phyloP scores from a whole-genome alignment of 208 protist genomes.

The Histomonas meleagridis region DNA sequence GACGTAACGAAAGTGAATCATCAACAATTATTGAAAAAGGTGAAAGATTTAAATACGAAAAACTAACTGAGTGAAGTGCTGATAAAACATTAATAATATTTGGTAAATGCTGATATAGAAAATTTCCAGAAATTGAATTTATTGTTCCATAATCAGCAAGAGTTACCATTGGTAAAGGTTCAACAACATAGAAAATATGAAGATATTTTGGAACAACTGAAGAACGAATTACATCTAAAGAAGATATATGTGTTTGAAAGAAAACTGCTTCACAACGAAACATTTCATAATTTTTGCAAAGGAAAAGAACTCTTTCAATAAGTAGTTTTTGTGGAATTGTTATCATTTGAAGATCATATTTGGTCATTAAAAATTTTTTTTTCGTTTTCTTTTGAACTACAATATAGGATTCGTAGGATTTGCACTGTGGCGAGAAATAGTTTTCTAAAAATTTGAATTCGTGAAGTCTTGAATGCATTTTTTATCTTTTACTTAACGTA shows the following conservation, averaged over 20 bases:
- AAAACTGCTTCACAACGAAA: slow-evolving; percentile 9
- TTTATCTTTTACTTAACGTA: no score
- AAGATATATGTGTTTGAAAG: neutral
- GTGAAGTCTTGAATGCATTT: neutral
- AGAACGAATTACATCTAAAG: neutral
- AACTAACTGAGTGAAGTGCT: neutral
- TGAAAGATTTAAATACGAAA: slow-evolving; percentile 13
- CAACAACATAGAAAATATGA: neutral
- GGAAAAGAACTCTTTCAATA: neutral
- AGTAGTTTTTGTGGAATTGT: neutral
- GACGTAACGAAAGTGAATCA: neutral
- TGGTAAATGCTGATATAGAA: neutral
- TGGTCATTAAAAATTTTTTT: neutral
- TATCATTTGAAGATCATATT: neutral
- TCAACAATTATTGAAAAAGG: slow-evolving; percentile 21
- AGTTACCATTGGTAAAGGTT: slow-evolving; percentile 1
- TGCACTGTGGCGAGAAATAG: neutral
- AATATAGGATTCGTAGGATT: slow-evolving; percentile 10
- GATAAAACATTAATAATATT: neutral
- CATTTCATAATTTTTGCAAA: neutral
- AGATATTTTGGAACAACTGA: neutral
- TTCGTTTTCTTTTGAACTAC: neutral
- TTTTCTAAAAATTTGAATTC: neutral
- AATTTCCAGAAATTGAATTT: neutral
- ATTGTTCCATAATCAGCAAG: neutral